These are phyloP conservation scores for Delphinella strobiligena DNA, from an alignment of 2,329 filamentous ascomycete genomes.

Conservation along the genomic window DNA sequence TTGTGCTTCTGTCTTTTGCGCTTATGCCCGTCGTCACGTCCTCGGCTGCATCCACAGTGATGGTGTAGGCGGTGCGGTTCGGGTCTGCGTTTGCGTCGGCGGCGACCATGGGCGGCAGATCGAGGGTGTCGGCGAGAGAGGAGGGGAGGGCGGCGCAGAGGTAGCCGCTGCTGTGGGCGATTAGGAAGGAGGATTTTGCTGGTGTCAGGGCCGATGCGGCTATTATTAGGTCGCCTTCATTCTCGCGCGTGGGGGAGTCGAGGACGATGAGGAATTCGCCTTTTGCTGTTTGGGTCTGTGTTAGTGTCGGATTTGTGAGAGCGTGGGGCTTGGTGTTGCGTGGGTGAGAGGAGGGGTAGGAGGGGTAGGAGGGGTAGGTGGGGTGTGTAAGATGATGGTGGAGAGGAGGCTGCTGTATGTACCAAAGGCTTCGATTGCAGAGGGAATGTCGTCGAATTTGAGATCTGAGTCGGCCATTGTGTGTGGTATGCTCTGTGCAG, in stretches of 20 bases:
- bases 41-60: constrained; percentile 69
- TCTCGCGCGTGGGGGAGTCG: constrained; percentile 84
- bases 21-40: constrained; percentile 79
- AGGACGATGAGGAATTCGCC: constrained; percentile 94
- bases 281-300: constrained; percentile 19
- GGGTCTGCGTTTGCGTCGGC: constrained; percentile 58
- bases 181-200: constrained; percentile 89
- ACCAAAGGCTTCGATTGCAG: constrained; percentile 28
- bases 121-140: constrained; percentile 54
- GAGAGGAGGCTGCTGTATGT: neutral
- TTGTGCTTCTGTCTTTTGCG: constrained; percentile 74
- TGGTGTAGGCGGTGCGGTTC: constrained; percentile 83
- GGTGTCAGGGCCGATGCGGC: constrained; percentile 74
- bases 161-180: constrained; percentile 78
- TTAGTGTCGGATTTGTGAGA: no score
- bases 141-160: constrained; percentile 78
- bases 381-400: no score
- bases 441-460: constrained; percentile 27
- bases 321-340: constrained; percentile 7
- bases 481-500: no score
- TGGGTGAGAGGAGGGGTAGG: neutral
- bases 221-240: constrained; percentile 96
- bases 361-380: constrained; percentile 1
- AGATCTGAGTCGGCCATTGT: constrained; percentile 7
- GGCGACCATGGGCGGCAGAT: constrained; percentile 79